Evolutionary conservation across 805 yeast species (phyloP).

Genomic region (Candida maltosa): DNA sequence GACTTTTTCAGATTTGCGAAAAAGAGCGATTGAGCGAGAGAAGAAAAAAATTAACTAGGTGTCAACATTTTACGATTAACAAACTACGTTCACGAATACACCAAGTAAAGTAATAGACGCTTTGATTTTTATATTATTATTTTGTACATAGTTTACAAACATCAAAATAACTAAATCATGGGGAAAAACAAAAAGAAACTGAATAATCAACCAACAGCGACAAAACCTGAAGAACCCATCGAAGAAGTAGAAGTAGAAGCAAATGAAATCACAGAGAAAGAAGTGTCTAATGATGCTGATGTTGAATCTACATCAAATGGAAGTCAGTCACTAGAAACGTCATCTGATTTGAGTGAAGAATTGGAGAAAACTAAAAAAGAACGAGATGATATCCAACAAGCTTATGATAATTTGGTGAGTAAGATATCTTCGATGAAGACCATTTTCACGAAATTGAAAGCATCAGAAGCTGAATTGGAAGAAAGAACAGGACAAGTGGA

Average conservation of each 20-base stretch:
- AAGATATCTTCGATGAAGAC: slow-evolving; percentile 72
- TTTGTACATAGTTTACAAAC: too few relatives aligned
- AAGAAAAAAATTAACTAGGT: too few relatives aligned
- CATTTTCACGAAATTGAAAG: slow-evolving; percentile 70
- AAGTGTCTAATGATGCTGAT: neutral
- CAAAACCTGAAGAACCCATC: neutral
- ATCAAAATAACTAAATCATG: too few relatives aligned
- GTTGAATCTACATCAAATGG: neutral
- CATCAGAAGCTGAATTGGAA: slow-evolving; percentile 61
- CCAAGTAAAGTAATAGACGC: too few relatives aligned
- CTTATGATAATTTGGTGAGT: slow-evolving; percentile 59
- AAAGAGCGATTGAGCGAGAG: too few relatives aligned
- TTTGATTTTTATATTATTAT: neutral
- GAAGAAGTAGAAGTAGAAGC: neutral
- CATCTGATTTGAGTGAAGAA: slow-evolving; percentile 2
- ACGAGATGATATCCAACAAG: slow-evolving; percentile 53
- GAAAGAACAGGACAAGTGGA: slow-evolving; percentile 45
- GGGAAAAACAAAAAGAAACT: slow-evolving; percentile 8
- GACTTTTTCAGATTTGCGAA: too few relatives aligned
- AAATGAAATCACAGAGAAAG: neutral
- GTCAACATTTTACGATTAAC: too few relatives aligned
- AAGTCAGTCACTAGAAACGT: neutral
- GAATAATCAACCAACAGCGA: slow-evolving; percentile 1
- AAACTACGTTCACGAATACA: too few relatives aligned
- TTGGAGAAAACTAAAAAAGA: slow-evolving; percentile 30